A percentile compares a stretch with the other conserved stretches of the same genome.
phyloP scores from a whole-genome alignment of 768 basidiomycete genomes.

The Rhizopogon vinicolor region DNA sequence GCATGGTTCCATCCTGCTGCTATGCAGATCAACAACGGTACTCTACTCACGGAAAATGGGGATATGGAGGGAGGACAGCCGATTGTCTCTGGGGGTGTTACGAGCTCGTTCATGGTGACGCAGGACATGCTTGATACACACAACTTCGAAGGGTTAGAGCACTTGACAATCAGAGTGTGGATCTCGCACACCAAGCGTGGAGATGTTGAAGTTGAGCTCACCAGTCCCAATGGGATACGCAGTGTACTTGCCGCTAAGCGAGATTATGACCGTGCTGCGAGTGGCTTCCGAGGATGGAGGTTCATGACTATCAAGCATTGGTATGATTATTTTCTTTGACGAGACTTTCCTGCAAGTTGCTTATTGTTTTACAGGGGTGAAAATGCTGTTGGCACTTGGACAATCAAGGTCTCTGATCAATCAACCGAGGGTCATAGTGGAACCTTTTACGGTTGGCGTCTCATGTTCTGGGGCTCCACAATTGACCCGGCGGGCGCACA shows the following conservation, averaged over 20 bases:
- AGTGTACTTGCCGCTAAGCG: slow-evolving; percentile 80
- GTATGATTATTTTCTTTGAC: slow-evolving; percentile 34
- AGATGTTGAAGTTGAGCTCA: slow-evolving; percentile 88
- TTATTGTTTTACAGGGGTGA: slow-evolving; percentile 68
- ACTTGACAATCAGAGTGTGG: slow-evolving; percentile 90
- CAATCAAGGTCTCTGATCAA: slow-evolving; percentile 80
- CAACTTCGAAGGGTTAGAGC: slow-evolving; percentile 89
- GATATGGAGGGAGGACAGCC: slow-evolving; percentile 58
- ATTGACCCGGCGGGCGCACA: slow-evolving; percentile 66
- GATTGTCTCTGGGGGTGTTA: slow-evolving; percentile 63
- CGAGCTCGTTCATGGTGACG: slow-evolving; percentile 61
- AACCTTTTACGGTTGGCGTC: slow-evolving; percentile 84
- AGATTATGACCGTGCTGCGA: slow-evolving; percentile 52
- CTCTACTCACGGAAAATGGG: slow-evolving; percentile 39
- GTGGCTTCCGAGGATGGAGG: slow-evolving; percentile 92
- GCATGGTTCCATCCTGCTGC: slow-evolving; percentile 80
- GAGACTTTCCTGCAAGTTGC: not conserved
- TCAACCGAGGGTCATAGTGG: slow-evolving; percentile 52
- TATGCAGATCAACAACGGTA: slow-evolving; percentile 59
- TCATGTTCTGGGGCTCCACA: slow-evolving; percentile 88
- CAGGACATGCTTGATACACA: slow-evolving; percentile 58
- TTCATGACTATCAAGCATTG: slow-evolving; percentile 99
- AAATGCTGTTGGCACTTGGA: slow-evolving; percentile 88
- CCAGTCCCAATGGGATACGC: slow-evolving; percentile 79
- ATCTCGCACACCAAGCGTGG: slow-evolving; percentile 84